phyloP scores from a whole-genome alignment of 108 stramenopile species.

The Licmophora abbreviata region DNA sequence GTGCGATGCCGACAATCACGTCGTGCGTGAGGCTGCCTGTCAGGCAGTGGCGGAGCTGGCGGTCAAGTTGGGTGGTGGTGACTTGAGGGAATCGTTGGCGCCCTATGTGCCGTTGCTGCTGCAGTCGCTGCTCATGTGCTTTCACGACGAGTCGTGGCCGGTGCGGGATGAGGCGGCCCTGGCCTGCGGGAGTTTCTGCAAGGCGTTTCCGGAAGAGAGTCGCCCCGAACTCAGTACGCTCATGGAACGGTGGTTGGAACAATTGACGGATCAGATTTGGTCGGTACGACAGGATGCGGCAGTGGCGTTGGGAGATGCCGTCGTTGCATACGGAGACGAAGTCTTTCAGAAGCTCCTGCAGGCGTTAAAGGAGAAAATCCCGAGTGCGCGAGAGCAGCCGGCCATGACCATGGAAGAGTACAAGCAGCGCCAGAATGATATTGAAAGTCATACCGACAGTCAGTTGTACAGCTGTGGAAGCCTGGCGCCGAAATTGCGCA shows the following conservation, averaged over 20 bases:
- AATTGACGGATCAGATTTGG: constrained; percentile 96
- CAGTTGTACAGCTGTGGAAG: constrained; percentile 89
- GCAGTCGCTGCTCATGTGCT: constrained; percentile 91
- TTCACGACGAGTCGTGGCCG: constrained; percentile 97
- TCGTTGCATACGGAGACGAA: constrained; percentile 65
- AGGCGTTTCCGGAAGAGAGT: constrained; percentile 83
- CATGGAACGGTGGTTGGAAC: constrained; percentile 88
- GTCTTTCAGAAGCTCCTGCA: constrained; percentile 45
- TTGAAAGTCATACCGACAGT: constrained; percentile 61
- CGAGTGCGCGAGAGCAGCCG: constrained; percentile 72
- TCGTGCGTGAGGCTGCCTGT: constrained; percentile 94
- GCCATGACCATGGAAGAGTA: constrained; percentile 78
- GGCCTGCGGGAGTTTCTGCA: constrained; percentile 85
- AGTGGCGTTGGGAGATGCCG: constrained; percentile 87
- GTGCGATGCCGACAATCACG: constrained; percentile 92
- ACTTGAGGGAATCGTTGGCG: constrained; percentile 29
- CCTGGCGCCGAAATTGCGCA: constrained; percentile 89
- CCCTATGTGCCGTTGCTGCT: constrained; percentile 67
- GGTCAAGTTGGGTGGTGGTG: constrained; percentile 53
- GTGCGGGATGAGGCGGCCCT: constrained; percentile 96
- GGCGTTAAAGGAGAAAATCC: constrained; percentile 35
- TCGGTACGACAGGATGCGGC: constrained; percentile 91
- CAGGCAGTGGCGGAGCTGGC: constrained; percentile 94
- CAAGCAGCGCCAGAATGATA: constrained; percentile 75
- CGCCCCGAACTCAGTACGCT: constrained; percentile 69